These are phyloP conservation scores for Fraxinus xanthoxyloides DNA, from an alignment of 305 asterid species.

Conservation along the genomic window DNA sequence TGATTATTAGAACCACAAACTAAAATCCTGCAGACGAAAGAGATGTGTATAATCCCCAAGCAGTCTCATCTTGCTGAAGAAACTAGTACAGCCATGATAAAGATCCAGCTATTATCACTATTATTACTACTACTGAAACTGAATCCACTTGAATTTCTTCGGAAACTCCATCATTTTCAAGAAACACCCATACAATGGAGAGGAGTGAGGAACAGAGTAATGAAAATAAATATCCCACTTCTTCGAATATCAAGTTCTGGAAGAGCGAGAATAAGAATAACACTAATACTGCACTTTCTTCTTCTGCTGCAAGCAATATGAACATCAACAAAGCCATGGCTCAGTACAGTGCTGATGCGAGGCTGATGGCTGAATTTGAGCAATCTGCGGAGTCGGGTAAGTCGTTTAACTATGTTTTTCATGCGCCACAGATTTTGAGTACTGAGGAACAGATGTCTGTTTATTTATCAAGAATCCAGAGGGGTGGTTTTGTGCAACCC, in stretches of 20 bases:
- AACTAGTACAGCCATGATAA: background rate
- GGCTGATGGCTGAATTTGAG: conserved; percentile 28
- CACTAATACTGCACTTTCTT: background rate
- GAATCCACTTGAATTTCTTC: background rate
- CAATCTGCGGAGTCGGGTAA: conserved; percentile 25
- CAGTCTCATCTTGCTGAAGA: background rate
- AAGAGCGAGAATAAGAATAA: background rate
- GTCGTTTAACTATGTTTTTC: conserved; percentile 33
- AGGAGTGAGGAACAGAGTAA: background rate
- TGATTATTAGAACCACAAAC: background rate
- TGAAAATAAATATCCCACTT: background rate
- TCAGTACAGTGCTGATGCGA: conserved; percentile 27
- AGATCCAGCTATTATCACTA: background rate
- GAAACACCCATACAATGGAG: background rate
- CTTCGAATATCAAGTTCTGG: background rate
- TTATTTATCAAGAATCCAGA: conserved; percentile 62
- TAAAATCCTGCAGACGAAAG: background rate
- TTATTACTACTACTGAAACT: background rate
- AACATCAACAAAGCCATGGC: conserved; percentile 26
- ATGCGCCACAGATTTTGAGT: conserved; percentile 14
- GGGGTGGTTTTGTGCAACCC: conserved; percentile 72
- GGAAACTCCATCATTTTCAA: background rate
- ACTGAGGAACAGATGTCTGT: conserved; percentile 37
- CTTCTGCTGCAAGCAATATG: conserved; percentile 2
- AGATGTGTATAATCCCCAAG: background rate